These are phyloP conservation scores for Phytopythium sindhum DNA, from an alignment of 352 stramenopile species.

Conservation along the genomic window DNA sequence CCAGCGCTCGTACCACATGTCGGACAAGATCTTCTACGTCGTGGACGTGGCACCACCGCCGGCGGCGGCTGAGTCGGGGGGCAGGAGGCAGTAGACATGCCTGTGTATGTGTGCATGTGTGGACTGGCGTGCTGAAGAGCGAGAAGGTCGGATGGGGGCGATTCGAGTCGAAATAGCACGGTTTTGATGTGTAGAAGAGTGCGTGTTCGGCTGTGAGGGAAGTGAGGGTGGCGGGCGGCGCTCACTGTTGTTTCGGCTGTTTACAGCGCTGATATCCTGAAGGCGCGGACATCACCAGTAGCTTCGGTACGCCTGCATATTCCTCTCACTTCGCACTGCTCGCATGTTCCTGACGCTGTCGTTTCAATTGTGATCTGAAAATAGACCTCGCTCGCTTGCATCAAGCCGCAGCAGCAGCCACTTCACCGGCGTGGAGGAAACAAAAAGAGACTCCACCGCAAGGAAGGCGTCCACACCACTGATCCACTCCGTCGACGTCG, in stretches of 20 bases:
- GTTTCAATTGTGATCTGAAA: slow-evolving; percentile 1
- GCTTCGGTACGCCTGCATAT: neutral
- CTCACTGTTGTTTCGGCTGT: neutral
- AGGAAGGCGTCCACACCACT: neutral
- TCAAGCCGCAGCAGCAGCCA: neutral
- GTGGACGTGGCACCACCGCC: slow-evolving; percentile 23
- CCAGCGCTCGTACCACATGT: slow-evolving; percentile 86
- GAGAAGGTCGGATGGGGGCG: neutral
- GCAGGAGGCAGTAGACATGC: neutral
- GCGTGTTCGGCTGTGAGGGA: neutral
- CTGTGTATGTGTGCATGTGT: neutral
- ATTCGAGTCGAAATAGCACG: neutral
- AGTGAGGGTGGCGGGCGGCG: neutral
- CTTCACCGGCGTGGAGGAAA: neutral
- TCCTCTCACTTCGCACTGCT: neutral
- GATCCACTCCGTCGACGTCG: neutral
- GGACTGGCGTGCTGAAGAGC: neutral
- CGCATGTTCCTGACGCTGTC: neutral
- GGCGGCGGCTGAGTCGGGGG: slow-evolving; percentile 14
- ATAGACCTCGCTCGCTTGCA: neutral
- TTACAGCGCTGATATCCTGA: neutral
- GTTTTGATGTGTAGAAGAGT: neutral
- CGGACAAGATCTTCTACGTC: slow-evolving; percentile 86
- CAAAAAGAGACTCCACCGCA: neutral
- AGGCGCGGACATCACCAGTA: neutral